Conservation (phyloP, 768 basidiomycete genomes). For the Suillus luteus region DNA sequence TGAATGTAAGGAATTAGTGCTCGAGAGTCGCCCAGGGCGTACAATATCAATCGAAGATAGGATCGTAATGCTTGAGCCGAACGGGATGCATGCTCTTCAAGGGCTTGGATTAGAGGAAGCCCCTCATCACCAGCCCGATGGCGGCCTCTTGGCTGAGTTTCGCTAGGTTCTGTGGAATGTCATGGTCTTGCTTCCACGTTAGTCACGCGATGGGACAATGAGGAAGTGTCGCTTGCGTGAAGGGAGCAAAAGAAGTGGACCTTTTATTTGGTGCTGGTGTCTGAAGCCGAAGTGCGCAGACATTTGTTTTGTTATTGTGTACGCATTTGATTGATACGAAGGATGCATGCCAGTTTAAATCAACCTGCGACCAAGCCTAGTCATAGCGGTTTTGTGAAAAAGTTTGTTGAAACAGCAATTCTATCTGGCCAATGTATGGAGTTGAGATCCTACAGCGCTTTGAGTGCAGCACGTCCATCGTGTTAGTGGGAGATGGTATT, state of each 20-base stretch:
- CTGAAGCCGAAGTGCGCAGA: conserved; percentile 24
- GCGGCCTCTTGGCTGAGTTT: conserved; percentile 14
- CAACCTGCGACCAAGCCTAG: conserved; percentile 23
- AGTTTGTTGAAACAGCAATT: conserved; percentile 18
- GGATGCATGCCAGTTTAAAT: conserved; percentile 27
- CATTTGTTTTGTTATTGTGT: no score
- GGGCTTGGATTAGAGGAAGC: conserved; percentile 27
- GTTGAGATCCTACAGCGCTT: conserved; percentile 23
- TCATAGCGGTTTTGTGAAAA: conserved; percentile 33
- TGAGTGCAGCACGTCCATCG: conserved; percentile 28
- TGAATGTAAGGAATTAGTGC: conserved; percentile 22
- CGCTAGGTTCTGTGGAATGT: conserved; percentile 30
- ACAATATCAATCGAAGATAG: conserved; percentile 25
- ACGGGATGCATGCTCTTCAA: conserved; percentile 28
- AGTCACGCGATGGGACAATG: conserved; percentile 31
- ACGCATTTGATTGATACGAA: conserved; percentile 12
- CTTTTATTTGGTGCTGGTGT: conserved; percentile 32
- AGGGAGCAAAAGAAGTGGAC: conserved; percentile 15
- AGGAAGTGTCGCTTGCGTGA: conserved; percentile 29
- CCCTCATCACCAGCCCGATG: conserved; percentile 26
- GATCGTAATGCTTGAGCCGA: conserved; percentile 31
- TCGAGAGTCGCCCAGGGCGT: conserved; percentile 25
- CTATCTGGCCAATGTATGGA: conserved; percentile 33
- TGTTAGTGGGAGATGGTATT: conserved; percentile 35
- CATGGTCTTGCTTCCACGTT: conserved; percentile 30